These are phyloP conservation scores for Bothriochloa decipiens DNA, from an alignment of 176 grass and related monocot species.

Conservation along the genomic window DNA sequence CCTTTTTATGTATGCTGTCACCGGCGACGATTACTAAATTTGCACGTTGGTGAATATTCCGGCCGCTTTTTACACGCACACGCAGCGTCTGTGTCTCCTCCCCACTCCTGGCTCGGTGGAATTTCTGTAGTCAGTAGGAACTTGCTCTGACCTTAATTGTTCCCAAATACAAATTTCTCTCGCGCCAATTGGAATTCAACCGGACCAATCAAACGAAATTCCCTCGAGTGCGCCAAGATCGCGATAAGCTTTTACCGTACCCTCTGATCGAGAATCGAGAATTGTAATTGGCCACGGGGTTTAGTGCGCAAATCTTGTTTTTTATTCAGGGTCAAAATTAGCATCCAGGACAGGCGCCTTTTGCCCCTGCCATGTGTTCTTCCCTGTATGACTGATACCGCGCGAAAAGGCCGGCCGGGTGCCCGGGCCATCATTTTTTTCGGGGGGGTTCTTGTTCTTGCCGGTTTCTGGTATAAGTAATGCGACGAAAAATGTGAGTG, in stretches of 20 bases:
- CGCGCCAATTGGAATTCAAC: background rate
- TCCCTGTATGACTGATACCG: conserved; percentile 1
- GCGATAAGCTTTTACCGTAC: conserved; percentile 25
- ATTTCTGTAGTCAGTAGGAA: background rate
- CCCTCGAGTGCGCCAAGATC: conserved; percentile 25
- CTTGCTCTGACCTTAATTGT: conserved; percentile 34
- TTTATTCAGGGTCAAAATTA: conserved; percentile 48
- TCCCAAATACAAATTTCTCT: conserved; percentile 6
- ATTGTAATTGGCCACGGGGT: conserved; percentile 24
- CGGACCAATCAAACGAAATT: background rate
- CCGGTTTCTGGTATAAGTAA: background rate
- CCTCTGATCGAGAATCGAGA: background rate
- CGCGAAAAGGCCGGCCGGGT: background rate
- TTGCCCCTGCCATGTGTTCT: conserved; percentile 45
- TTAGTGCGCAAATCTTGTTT: conserved; percentile 33
- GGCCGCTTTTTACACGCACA: background rate
- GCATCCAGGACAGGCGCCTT: conserved; percentile 39
- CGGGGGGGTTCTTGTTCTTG: background rate
- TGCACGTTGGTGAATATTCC: conserved; percentile 34
- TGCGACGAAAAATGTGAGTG: conserved; percentile 32
- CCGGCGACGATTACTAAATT: conserved; percentile 1
- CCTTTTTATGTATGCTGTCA: background rate
- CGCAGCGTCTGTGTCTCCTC: background rate
- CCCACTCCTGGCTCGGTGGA: background rate
- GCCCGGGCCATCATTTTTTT: conserved; percentile 34